A percentile compares a stretch with the other conserved stretches of the same genome.
phyloP scores from a whole-genome alignment of 768 basidiomycete species.

The Galerina sulciceps region DNA sequence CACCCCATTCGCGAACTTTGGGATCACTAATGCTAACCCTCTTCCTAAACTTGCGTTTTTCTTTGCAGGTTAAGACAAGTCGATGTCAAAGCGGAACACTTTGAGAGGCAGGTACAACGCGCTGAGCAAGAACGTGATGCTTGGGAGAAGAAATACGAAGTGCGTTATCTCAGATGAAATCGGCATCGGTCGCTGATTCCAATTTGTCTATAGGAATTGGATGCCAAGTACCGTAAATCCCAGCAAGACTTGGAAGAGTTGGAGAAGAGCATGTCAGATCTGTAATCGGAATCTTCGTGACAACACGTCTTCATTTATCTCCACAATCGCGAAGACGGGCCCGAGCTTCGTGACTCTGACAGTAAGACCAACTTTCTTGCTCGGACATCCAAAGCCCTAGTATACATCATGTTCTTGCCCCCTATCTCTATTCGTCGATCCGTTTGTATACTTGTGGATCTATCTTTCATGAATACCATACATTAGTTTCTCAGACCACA shows the following conservation, averaged over 20 bases:
- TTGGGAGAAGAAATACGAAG: slow-evolving; percentile 97
- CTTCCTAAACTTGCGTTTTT: slow-evolving; percentile 13
- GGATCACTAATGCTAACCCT: neutral
- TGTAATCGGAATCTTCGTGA: slow-evolving; percentile 43
- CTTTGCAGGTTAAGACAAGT: slow-evolving; percentile 83
- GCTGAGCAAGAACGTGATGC: slow-evolving; percentile 89
- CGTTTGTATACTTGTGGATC: slow-evolving; percentile 23
- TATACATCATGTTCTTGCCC: neutral
- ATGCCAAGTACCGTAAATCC: slow-evolving; percentile 70
- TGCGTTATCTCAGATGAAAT: slow-evolving; percentile 38
- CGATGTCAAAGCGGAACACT: slow-evolving; percentile 99
- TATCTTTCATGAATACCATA: slow-evolving; percentile 11
- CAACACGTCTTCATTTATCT: neutral
- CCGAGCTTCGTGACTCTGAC: neutral
- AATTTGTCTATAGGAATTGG: slow-evolving; percentile 49
- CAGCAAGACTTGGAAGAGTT: slow-evolving; percentile 88
- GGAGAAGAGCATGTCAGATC: slow-evolving; percentile 70
- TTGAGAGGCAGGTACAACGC: slow-evolving; percentile 87
- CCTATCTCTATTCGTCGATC: slow-evolving; percentile 8
- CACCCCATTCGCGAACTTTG: slow-evolving; percentile 6
- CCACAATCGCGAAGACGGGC: neutral
- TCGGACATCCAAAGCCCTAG: neutral
- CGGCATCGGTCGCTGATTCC: slow-evolving; percentile 2
- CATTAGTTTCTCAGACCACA: neutral
- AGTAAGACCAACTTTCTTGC: neutral